Conservation (phyloP, 305 asterid genomes). For the Fraxinus angustifolia region DNA sequence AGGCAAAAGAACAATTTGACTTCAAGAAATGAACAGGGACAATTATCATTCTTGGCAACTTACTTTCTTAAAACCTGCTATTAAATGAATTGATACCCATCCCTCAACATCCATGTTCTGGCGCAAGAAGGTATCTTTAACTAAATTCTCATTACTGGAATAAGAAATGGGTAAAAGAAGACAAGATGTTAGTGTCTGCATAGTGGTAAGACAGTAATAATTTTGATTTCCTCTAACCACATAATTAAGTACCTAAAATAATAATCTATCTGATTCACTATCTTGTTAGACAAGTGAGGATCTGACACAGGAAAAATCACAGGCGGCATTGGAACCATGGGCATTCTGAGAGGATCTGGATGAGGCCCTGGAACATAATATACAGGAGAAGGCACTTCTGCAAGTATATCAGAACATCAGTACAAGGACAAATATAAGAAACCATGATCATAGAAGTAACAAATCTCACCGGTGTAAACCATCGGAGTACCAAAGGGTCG, state of each 20-base stretch:
- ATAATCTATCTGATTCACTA: slow-evolving; percentile 66
- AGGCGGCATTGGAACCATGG: slow-evolving; percentile 50
- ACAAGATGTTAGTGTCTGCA: neutral
- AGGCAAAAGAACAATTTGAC: neutral
- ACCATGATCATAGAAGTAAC: neutral
- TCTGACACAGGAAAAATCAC: slow-evolving; percentile 42
- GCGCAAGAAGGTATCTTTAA: slow-evolving; percentile 61
- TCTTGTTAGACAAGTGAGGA: slow-evolving; percentile 49
- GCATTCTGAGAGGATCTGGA: slow-evolving; percentile 51
- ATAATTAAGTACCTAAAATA: slow-evolving; percentile 56
- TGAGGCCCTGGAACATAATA: slow-evolving; percentile 47
- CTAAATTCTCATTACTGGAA: slow-evolving; percentile 67
- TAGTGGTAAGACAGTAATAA: neutral
- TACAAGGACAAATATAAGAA: neutral
- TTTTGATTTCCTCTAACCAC: neutral
- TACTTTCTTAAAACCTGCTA: slow-evolving; percentile 74
- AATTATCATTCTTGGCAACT: slow-evolving; percentile 22
- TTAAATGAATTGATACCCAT: slow-evolving; percentile 65
- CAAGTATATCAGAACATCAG: slow-evolving; percentile 29
- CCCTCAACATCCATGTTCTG: slow-evolving; percentile 74
- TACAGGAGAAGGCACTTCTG: slow-evolving; percentile 54
- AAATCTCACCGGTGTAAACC: slow-evolving; percentile 57
- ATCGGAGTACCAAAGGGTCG: slow-evolving; percentile 47
- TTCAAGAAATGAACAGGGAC: neutral
- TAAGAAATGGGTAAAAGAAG: neutral